Base-by-base conservation (phyloP, 2,329 filamentous ascomycete genomes). In the Xylaria sp. region DNA sequence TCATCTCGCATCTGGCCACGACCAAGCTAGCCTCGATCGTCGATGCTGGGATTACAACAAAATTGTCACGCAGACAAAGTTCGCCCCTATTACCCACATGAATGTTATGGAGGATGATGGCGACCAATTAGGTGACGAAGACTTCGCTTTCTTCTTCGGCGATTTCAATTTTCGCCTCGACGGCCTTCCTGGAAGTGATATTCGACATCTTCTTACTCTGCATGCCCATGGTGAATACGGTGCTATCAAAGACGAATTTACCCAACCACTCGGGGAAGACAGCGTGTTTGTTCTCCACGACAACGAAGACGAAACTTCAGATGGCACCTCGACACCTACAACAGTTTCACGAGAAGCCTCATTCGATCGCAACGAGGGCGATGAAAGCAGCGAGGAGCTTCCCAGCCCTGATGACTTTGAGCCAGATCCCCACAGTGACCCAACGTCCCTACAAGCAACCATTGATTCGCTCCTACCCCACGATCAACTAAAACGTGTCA, bases 101-200 rank as follows among this genome's bases (percentile, higher is more conserved):
- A 86, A 89, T 7, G 84, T 88, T 4, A 76, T 83, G 1, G 80
- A 86, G 44, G 85, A 87, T n/a, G 84, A 87, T 19, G 77, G 80
- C 0, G 85, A 89, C 55, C 83, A 79, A 42, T 87, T 99, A 64
- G 92, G 91, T 0, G 90, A 95, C 46, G 93, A 96, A 65, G 94
- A 99, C 70, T 92, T 97, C 75, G 86, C 87, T 0, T 97, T 99
- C 70, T 97, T 93, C 91, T 90, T 96, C 69, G 94, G 94, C 5
- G 94, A 99, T 73, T 80, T 99, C 48, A 99, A 99, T 72, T 99
- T 97, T 71, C 85, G 94, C 37, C 80, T 99, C 0, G 91, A 95
- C 54, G 90, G 88, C 50, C 83, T 97, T 53, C 90, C 93, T 0
- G 92, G 92, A 0, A 89, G 94, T 44, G 94, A 99, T 71, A 94